Percentiles rank a stretch among this genome's conserved stretches.
phyloP scores from a whole-genome alignment of 257 asterid genomes.

The Lycium ferocissimum region DNA sequence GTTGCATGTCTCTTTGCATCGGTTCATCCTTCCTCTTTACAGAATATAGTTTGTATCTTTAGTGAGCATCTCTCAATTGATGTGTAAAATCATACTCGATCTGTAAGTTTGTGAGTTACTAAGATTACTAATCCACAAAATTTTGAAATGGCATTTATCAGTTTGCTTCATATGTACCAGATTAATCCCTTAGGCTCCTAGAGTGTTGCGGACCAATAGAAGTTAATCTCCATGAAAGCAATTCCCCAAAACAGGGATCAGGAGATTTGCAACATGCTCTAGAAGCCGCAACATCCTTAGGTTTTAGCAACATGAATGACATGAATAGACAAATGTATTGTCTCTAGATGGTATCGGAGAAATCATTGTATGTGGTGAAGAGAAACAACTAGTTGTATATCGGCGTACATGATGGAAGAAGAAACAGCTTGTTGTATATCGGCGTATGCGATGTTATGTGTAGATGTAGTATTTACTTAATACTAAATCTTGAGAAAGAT shows the following conservation, averaged over 20 bases:
- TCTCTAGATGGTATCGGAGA: conserved; percentile 13
- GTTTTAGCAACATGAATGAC: conserved; percentile 29
- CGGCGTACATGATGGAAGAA: conserved; percentile 26
- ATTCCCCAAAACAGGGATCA: neutral
- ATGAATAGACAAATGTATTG: conserved; percentile 18
- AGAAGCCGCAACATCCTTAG: conserved; percentile 28
- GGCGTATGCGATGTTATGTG: no score
- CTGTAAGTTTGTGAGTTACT: neutral
- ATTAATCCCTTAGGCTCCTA: conserved; percentile 23
- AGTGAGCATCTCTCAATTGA: no score
- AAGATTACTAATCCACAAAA: conserved; percentile 35
- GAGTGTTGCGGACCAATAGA: conserved; percentile 29
- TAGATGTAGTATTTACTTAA: no score
- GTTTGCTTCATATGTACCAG: conserved; percentile 29
- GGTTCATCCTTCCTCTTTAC: no score
- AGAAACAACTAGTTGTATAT: conserved; percentile 32
- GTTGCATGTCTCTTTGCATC: no score
- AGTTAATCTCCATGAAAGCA: conserved; percentile 30
- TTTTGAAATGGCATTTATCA: neutral
- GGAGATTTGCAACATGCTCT: conserved; percentile 24
- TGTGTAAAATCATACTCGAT: no score
- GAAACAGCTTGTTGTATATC: conserved; percentile 19
- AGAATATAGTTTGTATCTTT: no score
- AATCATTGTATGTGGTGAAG: neutral
- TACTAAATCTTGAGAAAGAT: no score